Evolutionary conservation across 2,329 filamentous ascomycete species (phyloP), one percentile per base, ranked within the genome.

Genomic region (Ilyonectria mors-panacis): DNA sequence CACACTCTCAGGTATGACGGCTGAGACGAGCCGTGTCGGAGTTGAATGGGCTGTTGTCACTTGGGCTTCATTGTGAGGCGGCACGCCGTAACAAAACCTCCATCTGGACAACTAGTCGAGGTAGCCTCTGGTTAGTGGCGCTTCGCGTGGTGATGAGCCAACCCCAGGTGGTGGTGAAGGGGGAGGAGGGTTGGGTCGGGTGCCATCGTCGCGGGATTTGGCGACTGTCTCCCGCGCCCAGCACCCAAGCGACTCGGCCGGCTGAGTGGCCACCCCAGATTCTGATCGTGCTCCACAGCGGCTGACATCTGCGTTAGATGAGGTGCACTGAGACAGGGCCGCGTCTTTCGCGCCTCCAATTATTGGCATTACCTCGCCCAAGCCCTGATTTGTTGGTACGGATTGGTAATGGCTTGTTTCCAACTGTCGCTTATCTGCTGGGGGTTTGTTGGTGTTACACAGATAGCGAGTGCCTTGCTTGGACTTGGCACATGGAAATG

Each of bases 231-330:
- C 59, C 67, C 47, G 59, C 54, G 63, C 60, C 62, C 56, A 73
- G 70, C 55, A 62, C n/a, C 33, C 48, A 15, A 51, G 48, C 17
- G 28, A 59, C 65, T 69, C 67, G 68, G 57, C 70, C 72, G 64
- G 66, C 50, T 58, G 64, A 37, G 45, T 50, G 50, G 47, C 44
- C 67, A 66, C 69, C 73, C 74, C 71, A 35, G 72, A 72, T 70
- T 75, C 68, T 69, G 53, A 59, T 65, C 56, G 51, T 64, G 70
- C 70, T 65, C 74, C 74, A 76, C 73, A 73, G 63, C 68, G 71
- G 74, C 70, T 73, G 71, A 69, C 65, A 68, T 66, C 59, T 74
- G 61, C 56, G 65, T 70, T 65, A 67, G 68, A 63, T 65, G 50
- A 57, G 10, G 58, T 55, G 58, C 63, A 57, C 65, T 50, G 55